phyloP scores from a whole-genome alignment of 164 flowering plant species.

The Platanus orientalis region DNA sequence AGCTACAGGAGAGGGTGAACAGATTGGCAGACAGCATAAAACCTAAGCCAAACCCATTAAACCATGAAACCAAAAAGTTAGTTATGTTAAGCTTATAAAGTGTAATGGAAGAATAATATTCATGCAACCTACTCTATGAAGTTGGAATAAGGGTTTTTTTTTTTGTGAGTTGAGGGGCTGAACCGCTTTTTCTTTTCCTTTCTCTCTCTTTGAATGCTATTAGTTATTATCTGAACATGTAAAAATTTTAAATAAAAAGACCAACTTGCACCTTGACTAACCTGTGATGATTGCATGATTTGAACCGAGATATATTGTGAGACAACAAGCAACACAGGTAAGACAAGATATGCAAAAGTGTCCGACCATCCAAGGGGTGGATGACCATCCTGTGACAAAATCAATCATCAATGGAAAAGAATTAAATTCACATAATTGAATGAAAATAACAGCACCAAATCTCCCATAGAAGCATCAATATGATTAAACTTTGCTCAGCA shows the following conservation, averaged over 20 bases:
- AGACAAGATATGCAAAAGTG: conserved; percentile 85
- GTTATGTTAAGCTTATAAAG: no score
- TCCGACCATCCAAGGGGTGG: conserved; percentile 99
- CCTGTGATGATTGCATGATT: conserved; percentile 92
- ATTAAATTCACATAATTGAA: background rate
- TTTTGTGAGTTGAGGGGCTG: no score
- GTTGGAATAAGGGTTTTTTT: no score
- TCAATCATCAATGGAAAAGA: conserved; percentile 1
- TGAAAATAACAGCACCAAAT: background rate
- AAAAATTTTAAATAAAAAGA: background rate
- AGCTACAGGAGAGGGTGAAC: background rate
- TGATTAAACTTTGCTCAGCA: background rate
- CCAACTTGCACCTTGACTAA: conserved; percentile 17
- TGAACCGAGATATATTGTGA: conserved; percentile 83
- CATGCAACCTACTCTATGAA: no score
- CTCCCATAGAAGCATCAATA: background rate
- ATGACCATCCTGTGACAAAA: conserved; percentile 80
- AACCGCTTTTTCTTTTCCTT: no score
- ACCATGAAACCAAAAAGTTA: no score
- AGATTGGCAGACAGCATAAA: background rate
- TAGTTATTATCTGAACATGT: no score
- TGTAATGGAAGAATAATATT: no score
- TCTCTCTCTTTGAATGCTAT: no score
- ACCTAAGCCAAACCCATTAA: background rate
- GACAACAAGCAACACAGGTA: conserved; percentile 70